Base-by-base conservation (phyloP, 2,329 filamentous ascomycete species). In the Cladorrhinum sp. region DNA sequence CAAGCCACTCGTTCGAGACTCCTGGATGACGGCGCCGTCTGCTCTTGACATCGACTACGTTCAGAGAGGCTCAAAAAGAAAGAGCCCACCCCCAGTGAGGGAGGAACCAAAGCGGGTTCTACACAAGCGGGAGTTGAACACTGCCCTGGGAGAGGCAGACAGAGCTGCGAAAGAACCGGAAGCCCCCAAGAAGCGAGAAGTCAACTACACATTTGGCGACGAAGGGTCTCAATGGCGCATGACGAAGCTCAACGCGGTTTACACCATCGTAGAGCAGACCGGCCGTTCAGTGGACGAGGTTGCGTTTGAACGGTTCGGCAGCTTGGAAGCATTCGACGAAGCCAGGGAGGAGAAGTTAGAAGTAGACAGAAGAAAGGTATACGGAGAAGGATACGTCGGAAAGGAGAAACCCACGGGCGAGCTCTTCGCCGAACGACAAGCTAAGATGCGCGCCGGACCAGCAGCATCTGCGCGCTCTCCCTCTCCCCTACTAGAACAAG, bases 271-370 rank as follows among this genome's bases (percentile, higher is more conserved):
- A 0, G 82, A 96, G 67, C 88, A 95, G 68, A 87, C 80, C 0
- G 87, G 87, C 0, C 82, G 82, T n/a, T 69, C 84, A 0, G 81
- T 96, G 0, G 94, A 98, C 6, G 91, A 96, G 1, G 80, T 98
- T 54, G 95, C 93, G 0, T 69, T 90, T 39, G 90, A 96, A 67
- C 83, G 91, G 12, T 97, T 90, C 70, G 94, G 93, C 1, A 86
- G 86, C 66, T 72, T 99, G 21, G 84, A 87, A 24, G 88, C 90
- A 14, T 99, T 98, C 69, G 95, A 99, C 69, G 90, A 96, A 69
- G 93, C 92, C 3, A 83, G 93, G 50, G 95, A 99, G 72, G 96
- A 99, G 73, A 89, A 94, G 73, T 86, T 86, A n/a, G 95, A 99
- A 72, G 69, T 98, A 64, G 94, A 96, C 57, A 82, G 94, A 59